Base-by-base conservation (phyloP, 2,329 filamentous ascomycete species). In the Alternaria sp. region DNA sequence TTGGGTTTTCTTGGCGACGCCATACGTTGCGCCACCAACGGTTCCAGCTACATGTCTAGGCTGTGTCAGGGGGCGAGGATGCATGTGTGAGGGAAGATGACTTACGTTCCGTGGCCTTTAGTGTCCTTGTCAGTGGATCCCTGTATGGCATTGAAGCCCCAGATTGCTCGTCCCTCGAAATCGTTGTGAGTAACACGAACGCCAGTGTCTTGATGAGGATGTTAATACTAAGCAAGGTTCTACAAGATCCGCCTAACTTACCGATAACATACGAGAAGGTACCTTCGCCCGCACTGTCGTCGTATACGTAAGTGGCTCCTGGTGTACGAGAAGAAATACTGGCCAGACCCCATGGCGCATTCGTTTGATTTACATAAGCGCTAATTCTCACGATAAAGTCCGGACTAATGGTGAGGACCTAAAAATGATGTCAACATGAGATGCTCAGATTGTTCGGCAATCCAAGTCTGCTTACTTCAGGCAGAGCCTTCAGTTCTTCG, bases 151-250 rank as follows among this genome's bases (percentile, higher is more conserved):
- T 76, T 75, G 64, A 59, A 71, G 6, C 71, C 74, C 59, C 65
- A 72, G 9, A 49, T 54, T 9, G 72, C 74, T 14, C 74, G 70
- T 28, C 72, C 70, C 11, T 60, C 65, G 29, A 77, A 77, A 7
- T 76, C 75, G 0, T 48, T 29, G 75, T 90, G 88, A 2, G 80
- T 82, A 31, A 76, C 74, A 41, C 79, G 77, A 72, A 90, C 84
- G 61, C 88, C 88, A 2, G 87, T 89, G 74, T 90, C 88, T 58
- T 24, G 6, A 42, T 5, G 17, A 31, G 26, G 13, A 28, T 34
- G 23, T 57, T 10, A 57, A n/a, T 33, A 23, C 5, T 7, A 5
- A 7, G 9, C 37, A n/a, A 28, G 5, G 23, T 14, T 24, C 29
- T 13, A 5, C 8, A 10, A 2, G 7, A 3, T 13, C 0, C n/a